phyloP scores from a whole-genome alignment of 139 green algal genomes.

The Haematococcus lacustris region DNA sequence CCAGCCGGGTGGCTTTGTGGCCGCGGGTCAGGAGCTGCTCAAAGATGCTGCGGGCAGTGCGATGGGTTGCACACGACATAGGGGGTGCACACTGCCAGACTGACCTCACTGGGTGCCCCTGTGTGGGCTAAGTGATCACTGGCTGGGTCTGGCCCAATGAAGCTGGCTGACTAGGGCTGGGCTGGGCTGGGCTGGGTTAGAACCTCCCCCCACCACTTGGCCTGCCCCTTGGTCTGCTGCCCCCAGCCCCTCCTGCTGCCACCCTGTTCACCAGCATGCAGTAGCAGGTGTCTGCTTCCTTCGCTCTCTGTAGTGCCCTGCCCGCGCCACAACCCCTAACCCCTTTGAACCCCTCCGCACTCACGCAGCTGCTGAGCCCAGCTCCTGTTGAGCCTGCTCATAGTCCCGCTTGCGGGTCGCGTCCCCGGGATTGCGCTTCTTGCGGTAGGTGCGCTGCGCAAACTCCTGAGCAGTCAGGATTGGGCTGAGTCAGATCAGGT shows the following conservation, averaged over 20 bases:
- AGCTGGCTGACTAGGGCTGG: background rate
- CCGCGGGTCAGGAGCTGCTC: constrained; percentile 24
- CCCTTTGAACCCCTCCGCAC: background rate
- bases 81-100: too few relatives aligned
- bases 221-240: background rate
- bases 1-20: constrained; percentile 25
- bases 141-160: background rate
- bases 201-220: background rate
- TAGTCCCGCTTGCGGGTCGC: constrained; percentile 34
- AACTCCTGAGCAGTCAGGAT: constrained; percentile 49
- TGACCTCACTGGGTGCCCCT: too few relatives aligned
- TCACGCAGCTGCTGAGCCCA: background rate
- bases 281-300: background rate
- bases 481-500: background rate
- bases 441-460: constrained; percentile 53
- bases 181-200: background rate
- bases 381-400: constrained; percentile 18
- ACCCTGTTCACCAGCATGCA: background rate
- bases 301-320: background rate
- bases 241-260: background rate
- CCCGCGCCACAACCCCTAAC: background rate
- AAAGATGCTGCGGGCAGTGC: constrained; percentile 15
- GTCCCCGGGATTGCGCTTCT: constrained; percentile 38
- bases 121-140: too few relatives aligned
- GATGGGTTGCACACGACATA: too few relatives aligned